Conservation (phyloP, 495 filamentous ascomycete species). For the Aspergillus affinis region DNA sequence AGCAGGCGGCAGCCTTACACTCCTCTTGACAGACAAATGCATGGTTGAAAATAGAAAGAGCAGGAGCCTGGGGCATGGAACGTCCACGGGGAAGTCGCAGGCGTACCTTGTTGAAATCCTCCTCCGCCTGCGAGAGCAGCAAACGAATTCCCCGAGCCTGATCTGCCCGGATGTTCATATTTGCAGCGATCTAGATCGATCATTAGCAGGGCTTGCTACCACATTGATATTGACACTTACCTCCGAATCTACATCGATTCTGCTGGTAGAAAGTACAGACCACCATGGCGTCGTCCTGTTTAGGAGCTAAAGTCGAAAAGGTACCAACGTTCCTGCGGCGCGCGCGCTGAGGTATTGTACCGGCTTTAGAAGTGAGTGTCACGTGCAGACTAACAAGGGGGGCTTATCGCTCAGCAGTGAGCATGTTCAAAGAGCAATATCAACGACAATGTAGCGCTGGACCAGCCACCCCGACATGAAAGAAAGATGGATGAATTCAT, state of each 20-base stretch:
- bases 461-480: too few species aligned
- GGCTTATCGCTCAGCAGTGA: background rate
- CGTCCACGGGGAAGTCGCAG: slow-evolving; percentile 2
- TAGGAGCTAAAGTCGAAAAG: slow-evolving; percentile 1
- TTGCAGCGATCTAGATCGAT: slow-evolving; percentile 48
- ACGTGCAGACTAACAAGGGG: background rate
- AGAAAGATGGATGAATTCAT: background rate
- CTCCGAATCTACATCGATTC: slow-evolving; percentile 71
- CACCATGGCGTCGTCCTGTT: slow-evolving; percentile 41
- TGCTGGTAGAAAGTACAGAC: slow-evolving; percentile 73
- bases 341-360: background rate
- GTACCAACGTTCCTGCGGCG: background rate
- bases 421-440: background rate
- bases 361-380: background rate
- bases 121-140: slow-evolving; percentile 37
- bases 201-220: slow-evolving; percentile 15
- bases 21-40: too few species aligned
- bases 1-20: background rate
- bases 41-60: background rate
- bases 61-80: background rate
- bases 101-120: slow-evolving; percentile 39
- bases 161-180: slow-evolving; percentile 51
- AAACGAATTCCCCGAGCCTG: slow-evolving; percentile 43
- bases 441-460: background rate
- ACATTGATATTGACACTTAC: slow-evolving; percentile 26